phyloP scores from a whole-genome alignment of 352 stramenopile genomes.

The Pythium insidiosum region DNA sequence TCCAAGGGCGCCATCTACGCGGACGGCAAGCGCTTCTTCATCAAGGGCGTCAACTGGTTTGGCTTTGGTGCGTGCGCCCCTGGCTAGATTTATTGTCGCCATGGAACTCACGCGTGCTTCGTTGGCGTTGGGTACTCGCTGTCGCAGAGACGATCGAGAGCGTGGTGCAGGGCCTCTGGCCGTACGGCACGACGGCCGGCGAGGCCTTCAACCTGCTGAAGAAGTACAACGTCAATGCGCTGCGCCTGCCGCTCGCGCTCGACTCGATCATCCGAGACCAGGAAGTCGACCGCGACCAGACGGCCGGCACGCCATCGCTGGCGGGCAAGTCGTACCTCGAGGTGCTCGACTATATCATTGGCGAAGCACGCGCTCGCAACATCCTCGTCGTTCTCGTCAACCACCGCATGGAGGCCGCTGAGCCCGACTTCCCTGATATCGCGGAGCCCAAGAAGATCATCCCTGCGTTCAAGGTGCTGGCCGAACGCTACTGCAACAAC shows the following conservation, averaged over 20 bases:
- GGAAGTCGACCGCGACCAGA: conserved; percentile 34
- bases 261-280: conserved; percentile 47
- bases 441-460: conserved; percentile 44
- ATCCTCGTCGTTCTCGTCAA: conserved; percentile 69
- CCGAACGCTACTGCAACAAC: conserved; percentile 54
- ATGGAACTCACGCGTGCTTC: neutral
- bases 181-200: conserved; percentile 46
- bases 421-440: conserved; percentile 52
- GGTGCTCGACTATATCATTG: conserved; percentile 48
- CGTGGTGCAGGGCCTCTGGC: conserved; percentile 57
- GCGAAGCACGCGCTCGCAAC: conserved; percentile 46
- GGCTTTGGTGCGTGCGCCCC: conserved; percentile 26
- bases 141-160: conserved; percentile 43
- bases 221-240: conserved; percentile 42
- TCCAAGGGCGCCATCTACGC: conserved; percentile 45
- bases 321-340: conserved; percentile 50
- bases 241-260: conserved; percentile 59
- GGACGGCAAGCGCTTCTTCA: conserved; percentile 41
- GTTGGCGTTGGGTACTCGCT: neutral
- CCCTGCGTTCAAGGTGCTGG: conserved; percentile 40
- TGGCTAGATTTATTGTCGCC: neutral
- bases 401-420: conserved; percentile 43
- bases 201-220: conserved; percentile 37
- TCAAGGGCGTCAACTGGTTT: conserved; percentile 76
- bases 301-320: conserved; percentile 24